Base-by-base conservation (phyloP, 495 filamentous ascomycete genomes). In the Hypoxylon fragiforme region DNA sequence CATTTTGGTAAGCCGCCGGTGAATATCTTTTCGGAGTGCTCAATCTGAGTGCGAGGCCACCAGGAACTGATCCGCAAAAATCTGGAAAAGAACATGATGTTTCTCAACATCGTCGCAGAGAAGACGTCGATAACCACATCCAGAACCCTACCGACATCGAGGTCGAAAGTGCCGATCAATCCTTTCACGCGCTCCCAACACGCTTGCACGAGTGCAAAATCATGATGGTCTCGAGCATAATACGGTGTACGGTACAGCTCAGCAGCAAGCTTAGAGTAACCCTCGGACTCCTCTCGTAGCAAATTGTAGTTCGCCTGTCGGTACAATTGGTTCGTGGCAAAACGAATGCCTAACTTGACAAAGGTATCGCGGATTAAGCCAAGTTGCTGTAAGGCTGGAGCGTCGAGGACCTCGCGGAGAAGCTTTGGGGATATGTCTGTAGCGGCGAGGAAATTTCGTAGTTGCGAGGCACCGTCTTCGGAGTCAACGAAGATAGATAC, bases 251-350 rank as follows among this genome's bases (percentile, higher is more conserved):
- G 91, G 63, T 92, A 95, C 22, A 94, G 84, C 66, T 96, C 91
- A 0, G 90, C 94, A 7, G 91, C 74, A 14, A 96, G 78, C 70
- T 96, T 96, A 7, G 82, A 80, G 63, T 92, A 99, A 22, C 95
- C 95, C 70, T 99, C 95, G 0, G 90, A 88, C 70, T 99, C 95
- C 75, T 99, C 95, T 22, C 95, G 82, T 13, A 99, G 75, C 2
- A 99, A 76, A 62, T 99, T 99, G 74, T 96, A 96, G 65, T 95
- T 97, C 1, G 91, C 89, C 66, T 97, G 95, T 37, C 91, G 87
- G 63, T 99, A 99, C 2, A 97, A 82, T 13, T 92, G 72, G 61
- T 94, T 91, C 6, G 95, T 99, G 44, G 90, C 85, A 57, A 95
- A 90, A 44, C 92, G 85, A 54, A 95, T 88, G 2, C 85, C 87